These are phyloP conservation scores for Fusarium sarcochroum DNA, from an alignment of 2,329 filamentous ascomycete species.

Conservation along the genomic window DNA sequence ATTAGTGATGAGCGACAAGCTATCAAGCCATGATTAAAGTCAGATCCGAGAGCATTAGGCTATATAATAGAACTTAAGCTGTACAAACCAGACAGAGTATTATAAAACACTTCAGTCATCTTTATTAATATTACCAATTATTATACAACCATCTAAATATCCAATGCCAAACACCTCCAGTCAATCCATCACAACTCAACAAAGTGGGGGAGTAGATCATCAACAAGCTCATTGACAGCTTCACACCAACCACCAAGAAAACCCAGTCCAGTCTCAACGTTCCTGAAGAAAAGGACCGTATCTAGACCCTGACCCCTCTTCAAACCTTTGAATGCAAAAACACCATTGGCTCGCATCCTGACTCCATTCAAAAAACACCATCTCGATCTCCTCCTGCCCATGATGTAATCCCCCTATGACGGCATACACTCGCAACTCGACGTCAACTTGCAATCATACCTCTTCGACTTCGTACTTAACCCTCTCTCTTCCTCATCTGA, in stretches of 20 bases:
- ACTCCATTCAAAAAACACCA: constrained; percentile 18
- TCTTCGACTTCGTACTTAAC: constrained; percentile 24
- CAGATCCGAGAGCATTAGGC: too few species aligned
- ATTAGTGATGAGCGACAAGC: too few species aligned
- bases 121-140: constrained; percentile 10
- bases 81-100: neutral
- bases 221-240: constrained; percentile 10
- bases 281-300: constrained; percentile 19
- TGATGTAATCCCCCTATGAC: constrained; percentile 50
- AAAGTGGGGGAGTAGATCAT: constrained; percentile 10
- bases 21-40: too few species aligned
- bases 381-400: constrained; percentile 36
- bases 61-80: neutral
- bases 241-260: constrained; percentile 18
- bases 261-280: constrained; percentile 1
- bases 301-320: constrained; percentile 2
- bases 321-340: neutral
- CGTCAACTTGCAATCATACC: constrained; percentile 46
- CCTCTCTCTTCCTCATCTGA: neutral
- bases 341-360: neutral
- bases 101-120: neutral
- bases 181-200: neutral
- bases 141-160: constrained; percentile 8
- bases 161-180: too few species aligned
- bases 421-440: constrained; percentile 44